Evolutionary conservation across 179 eudicot genomes (phyloP), one percentile per base, ranked within the genome.

Genomic region (Beta corolliflora): DNA sequence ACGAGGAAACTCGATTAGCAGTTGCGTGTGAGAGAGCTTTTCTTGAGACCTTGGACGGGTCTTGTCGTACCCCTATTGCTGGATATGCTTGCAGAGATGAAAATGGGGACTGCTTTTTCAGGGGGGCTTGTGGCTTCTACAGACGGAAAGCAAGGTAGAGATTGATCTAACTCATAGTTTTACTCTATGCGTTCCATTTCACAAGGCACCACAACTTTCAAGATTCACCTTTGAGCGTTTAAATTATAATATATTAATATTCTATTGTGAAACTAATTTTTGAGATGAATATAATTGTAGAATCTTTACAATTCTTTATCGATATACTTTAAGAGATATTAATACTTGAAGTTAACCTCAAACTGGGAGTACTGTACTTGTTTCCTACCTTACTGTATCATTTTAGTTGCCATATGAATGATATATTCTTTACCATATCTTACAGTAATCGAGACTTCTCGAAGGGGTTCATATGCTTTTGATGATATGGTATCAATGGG

Each of bases 31-130:
- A 92, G 84, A 89, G 99, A 85, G 95, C 97, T 63, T 94, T 95
- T 80, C 94, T 95, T 8, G 77, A 80, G 85, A 89, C 97, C 74
- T 77, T 94, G 75, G 97, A 92, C 58, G 98, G 97, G 48, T 95
- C 98, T 53, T 95, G 98, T 67, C 95, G 99, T 70, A 95, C 99
- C 71, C 99, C 99, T 53, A 95, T 95, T 77, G 99, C 99, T 31
- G 98, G 99, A 76, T 93, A 92, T 76, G 99, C 97, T 25, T 77
- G 83, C 66, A 87, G 86, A 77, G 93, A 92, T 58, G 89, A 89
- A 80, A 87, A 90, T 77, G 99, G 99, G 63, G 87, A 91, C 75
- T 95, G 99, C 83, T 15, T 88, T 71, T 95, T 95, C 82, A 94
- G n/a, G 81, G 83, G 98, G 97, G 18, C 85, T 95, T 83, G 97